These are phyloP conservation scores for Leptographium radiaticola DNA, from an alignment of 2,329 filamentous ascomycete species.

Conservation along the genomic window DNA sequence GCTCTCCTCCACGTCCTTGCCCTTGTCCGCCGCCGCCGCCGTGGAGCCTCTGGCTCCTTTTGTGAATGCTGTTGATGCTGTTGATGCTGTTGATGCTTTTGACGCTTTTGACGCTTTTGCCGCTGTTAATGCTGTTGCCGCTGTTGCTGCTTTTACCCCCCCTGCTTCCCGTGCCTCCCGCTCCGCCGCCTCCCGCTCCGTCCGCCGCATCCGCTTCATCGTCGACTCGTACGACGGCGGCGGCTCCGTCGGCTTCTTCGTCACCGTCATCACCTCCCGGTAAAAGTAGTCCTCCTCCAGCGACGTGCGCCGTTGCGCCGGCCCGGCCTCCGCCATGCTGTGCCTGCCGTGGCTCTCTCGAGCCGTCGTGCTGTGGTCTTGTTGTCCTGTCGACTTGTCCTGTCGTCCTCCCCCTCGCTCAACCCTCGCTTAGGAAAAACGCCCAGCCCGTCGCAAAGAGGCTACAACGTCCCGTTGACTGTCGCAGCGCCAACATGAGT, in stretches of 20 bases:
- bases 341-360: no score
- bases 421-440: no score
- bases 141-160: not conserved
- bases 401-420: not conserved
- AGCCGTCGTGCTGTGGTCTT: no score
- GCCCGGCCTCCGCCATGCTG: no score
- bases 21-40: slow-evolving; percentile 4
- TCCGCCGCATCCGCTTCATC: slow-evolving; percentile 13
- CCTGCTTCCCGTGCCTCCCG: not conserved
- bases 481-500: no score
- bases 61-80: not conserved
- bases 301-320: slow-evolving; percentile 28
- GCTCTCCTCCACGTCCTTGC: not conserved
- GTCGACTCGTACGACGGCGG: slow-evolving; percentile 32
- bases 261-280: slow-evolving; percentile 34
- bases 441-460: not conserved
- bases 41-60: not conserved
- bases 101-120: not conserved
- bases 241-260: slow-evolving; percentile 28
- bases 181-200: not conserved
- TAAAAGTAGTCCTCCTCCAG: slow-evolving; percentile 44
- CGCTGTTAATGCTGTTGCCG: no score
- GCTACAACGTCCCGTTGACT: not conserved
- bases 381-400: not conserved
- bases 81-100: not conserved